These are phyloP conservation scores for Scutellaria barbata DNA, from an alignment of 257 asterid species.

Conservation along the genomic window DNA sequence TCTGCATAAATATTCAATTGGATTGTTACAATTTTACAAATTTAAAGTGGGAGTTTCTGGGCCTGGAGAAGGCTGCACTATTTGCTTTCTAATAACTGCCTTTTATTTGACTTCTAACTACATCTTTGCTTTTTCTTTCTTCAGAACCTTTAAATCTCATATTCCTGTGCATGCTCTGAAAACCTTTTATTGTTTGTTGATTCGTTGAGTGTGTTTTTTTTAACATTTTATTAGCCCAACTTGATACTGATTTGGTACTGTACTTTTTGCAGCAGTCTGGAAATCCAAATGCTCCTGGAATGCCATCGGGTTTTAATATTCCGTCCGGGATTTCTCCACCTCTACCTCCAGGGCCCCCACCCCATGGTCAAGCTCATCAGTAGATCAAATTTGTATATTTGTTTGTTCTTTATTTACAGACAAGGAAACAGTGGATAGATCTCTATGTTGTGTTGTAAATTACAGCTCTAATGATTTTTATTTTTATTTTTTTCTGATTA, in stretches of 20 bases:
- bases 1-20: no score
- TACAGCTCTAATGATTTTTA: conserved; percentile 22
- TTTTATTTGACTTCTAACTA: not conserved
- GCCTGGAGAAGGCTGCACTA: not conserved
- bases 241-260: conserved; percentile 6
- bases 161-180: not conserved
- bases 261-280: conserved; percentile 61
- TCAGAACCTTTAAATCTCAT: not conserved
- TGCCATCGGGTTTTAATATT: conserved; percentile 60
- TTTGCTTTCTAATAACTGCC: not conserved
- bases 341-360: conserved; percentile 96
- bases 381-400: conserved; percentile 30
- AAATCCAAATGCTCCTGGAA: conserved; percentile 71
- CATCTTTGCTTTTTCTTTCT: not conserved
- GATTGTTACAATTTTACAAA: no score
- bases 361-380: conserved; percentile 80
- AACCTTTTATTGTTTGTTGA: not conserved
- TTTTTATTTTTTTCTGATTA: no score
- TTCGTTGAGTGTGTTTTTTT: not conserved
- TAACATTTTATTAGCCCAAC: not conserved
- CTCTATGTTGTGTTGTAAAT: conserved; percentile 39
- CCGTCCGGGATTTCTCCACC: conserved; percentile 88
- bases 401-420: not conserved
- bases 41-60: no score
- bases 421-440: not conserved